Percentiles rank a stretch among this genome's conserved stretches.
These are phyloP conservation scores for Salix koriyanagi DNA, from an alignment of 345 rosid genomes.

Conservation along the genomic window DNA sequence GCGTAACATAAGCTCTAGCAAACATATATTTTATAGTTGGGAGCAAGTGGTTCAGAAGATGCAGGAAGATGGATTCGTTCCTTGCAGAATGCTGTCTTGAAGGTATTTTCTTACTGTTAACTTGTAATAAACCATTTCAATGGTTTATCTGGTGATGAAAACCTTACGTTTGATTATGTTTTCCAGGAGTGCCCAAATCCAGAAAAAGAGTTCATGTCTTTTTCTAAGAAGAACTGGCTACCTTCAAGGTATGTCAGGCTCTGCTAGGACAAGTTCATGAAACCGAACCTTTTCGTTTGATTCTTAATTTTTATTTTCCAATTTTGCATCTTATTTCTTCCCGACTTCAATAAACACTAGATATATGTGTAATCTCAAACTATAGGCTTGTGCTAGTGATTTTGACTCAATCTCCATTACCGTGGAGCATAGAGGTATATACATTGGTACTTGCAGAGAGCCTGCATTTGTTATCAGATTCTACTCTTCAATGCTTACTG, in stretches of 20 bases:
- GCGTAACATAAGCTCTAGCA: not conserved
- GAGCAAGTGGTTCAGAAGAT: slow-evolving; percentile 92
- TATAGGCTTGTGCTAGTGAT: too few relatives aligned
- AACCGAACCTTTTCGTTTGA: not conserved
- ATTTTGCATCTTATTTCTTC: not conserved
- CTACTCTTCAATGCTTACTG: not conserved
- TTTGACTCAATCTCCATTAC: too few relatives aligned
- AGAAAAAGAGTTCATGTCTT: slow-evolving; percentile 42
- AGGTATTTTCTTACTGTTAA: slow-evolving; percentile 39
- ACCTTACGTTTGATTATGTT: slow-evolving; percentile 7
- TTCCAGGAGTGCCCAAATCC: slow-evolving; percentile 52
- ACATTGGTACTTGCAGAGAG: too few relatives aligned
- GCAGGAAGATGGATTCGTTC: slow-evolving; percentile 83
- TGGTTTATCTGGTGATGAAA: slow-evolving; percentile 6
- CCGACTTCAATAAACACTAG: not conserved
- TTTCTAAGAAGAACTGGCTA: slow-evolving; percentile 54
- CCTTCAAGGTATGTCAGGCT: slow-evolving; percentile 34
- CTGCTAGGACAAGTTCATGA: not conserved
- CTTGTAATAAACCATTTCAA: not conserved
- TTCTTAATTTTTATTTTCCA: not conserved
- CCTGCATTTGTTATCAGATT: too few relatives aligned
- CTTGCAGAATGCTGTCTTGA: slow-evolving; percentile 62
- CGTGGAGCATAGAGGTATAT: too few relatives aligned
- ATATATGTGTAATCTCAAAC: too few relatives aligned
- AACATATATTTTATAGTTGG: slow-evolving; percentile 45